These are phyloP conservation scores for Candida dubliniensis DNA, from an alignment of 1,139 yeast genomes.

Conservation along the genomic window DNA sequence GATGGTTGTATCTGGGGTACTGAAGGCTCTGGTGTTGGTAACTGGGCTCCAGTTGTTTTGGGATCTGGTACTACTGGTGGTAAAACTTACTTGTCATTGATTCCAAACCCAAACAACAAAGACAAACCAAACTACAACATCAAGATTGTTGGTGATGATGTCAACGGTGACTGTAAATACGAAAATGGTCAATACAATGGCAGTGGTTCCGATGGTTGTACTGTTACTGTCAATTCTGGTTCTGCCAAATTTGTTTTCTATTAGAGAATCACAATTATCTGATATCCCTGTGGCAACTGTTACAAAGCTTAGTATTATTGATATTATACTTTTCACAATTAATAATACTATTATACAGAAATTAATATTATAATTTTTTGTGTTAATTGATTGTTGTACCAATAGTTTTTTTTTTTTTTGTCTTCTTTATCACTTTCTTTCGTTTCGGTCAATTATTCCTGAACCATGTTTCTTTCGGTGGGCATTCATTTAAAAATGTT, in stretches of 20 bases:
- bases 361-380: too few species aligned
- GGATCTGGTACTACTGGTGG: constrained; percentile 90
- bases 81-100: constrained; percentile 80
- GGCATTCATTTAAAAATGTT: not conserved
- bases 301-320: too few species aligned
- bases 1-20: constrained; percentile 96
- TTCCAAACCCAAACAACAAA: constrained; percentile 91
- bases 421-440: too few species aligned
- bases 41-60: constrained; percentile 96
- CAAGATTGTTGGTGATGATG: constrained; percentile 71
- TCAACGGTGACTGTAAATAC: constrained; percentile 79
- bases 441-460: too few species aligned
- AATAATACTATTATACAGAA: too few species aligned
- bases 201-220: constrained; percentile 78
- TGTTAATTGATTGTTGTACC: too few species aligned
- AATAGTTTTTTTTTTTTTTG: too few species aligned
- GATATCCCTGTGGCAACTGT: too few species aligned
- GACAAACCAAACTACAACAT: constrained; percentile 80
- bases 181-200: constrained; percentile 77
- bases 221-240: constrained; percentile 85
- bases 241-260: constrained; percentile 73
- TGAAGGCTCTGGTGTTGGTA: constrained; percentile 78
- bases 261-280: not conserved
- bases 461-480: too few species aligned
- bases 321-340: too few species aligned